Percentiles rank a stretch among this genome's conserved stretches.
Evolutionary conservation across 345 rosid species (phyloP).

Genomic region (Nasturtium officinale): DNA sequence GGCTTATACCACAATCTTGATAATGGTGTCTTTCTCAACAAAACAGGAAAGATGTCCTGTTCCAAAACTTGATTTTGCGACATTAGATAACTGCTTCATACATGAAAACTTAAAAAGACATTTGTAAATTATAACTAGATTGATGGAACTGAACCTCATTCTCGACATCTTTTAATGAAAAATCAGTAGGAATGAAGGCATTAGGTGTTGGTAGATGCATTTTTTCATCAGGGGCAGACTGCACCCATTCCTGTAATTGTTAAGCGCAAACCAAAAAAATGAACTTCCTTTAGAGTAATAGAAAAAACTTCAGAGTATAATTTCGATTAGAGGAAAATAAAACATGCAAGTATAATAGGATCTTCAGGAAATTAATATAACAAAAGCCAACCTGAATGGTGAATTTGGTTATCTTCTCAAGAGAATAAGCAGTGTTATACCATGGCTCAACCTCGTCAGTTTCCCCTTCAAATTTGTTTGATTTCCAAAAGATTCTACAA

Average conservation of each 20-base stretch:
- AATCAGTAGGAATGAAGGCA: conserved; percentile 75
- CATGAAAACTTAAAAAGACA: not conserved
- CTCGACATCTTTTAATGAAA: conserved; percentile 57
- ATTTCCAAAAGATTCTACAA: conserved; percentile 83
- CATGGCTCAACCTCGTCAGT: conserved; percentile 84
- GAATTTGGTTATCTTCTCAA: conserved; percentile 55
- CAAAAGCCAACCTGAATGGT: conserved; percentile 60
- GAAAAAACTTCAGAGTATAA: no score
- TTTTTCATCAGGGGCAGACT: conserved; percentile 61
- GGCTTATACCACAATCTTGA: conserved; percentile 84
- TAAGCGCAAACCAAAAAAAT: conserved; percentile 5
- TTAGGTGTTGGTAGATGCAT: conserved; percentile 70
- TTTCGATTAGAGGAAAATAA: not conserved
- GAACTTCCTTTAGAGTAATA: no score
- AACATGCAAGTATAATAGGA: not conserved
- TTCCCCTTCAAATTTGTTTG: conserved; percentile 79
- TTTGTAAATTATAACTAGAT: conserved; percentile 6
- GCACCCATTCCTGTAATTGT: conserved; percentile 71
- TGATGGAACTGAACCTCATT: conserved; percentile 55
- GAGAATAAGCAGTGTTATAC: conserved; percentile 77
- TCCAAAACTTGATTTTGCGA: conserved; percentile 18
- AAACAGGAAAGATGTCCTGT: conserved; percentile 65
- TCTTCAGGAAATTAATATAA: not conserved
- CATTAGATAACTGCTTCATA: conserved; percentile 12
- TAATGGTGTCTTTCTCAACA: conserved; percentile 61